A percentile compares a stretch with the other conserved stretches of the same genome.
Conservation (phyloP, 192 early-diverging fungal genomes). For the Paraglomus occultum region DNA sequence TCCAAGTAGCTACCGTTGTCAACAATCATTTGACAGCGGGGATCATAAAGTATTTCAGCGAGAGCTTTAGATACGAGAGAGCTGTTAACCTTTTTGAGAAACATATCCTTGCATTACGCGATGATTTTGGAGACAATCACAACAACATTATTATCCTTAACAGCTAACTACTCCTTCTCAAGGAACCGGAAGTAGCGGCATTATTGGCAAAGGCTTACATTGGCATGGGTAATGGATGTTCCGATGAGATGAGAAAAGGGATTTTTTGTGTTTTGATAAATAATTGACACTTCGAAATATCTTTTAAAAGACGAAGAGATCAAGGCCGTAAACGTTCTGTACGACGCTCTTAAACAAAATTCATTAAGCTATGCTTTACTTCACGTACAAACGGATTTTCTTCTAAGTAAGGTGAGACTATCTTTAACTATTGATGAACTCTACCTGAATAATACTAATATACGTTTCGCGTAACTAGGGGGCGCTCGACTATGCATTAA, state of each 20-base stretch:
- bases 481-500: conserved; percentile 72
- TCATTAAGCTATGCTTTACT: conserved; percentile 83
- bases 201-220: conserved; percentile 81
- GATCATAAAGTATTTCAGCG: conserved; percentile 85
- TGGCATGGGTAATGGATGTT: conserved; percentile 40
- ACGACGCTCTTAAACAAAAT: conserved; percentile 75
- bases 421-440: not conserved
- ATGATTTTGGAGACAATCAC: not conserved
- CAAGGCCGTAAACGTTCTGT: conserved; percentile 85
- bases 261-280: not conserved
- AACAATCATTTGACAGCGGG: conserved; percentile 89
- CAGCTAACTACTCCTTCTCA: conserved; percentile 50
- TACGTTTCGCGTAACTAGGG: conserved; percentile 49
- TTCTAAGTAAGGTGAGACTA: conserved; percentile 66
- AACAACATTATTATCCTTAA: conserved; percentile 26
- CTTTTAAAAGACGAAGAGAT: conserved; percentile 80
- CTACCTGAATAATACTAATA: conserved; percentile 29
- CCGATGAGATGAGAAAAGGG: not conserved
- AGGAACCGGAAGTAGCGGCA: conserved; percentile 89
- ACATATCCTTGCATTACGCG: conserved; percentile 30
- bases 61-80: conserved; percentile 75
- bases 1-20: conserved; percentile 89
- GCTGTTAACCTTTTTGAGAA: conserved; percentile 82
- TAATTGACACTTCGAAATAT: not conserved
- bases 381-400: conserved; percentile 88